Percentiles rank a stretch among this genome's conserved stretches.
Conservation (phyloP, 1,284 basidiomycete species). For the Hemileia vastatrix region DNA sequence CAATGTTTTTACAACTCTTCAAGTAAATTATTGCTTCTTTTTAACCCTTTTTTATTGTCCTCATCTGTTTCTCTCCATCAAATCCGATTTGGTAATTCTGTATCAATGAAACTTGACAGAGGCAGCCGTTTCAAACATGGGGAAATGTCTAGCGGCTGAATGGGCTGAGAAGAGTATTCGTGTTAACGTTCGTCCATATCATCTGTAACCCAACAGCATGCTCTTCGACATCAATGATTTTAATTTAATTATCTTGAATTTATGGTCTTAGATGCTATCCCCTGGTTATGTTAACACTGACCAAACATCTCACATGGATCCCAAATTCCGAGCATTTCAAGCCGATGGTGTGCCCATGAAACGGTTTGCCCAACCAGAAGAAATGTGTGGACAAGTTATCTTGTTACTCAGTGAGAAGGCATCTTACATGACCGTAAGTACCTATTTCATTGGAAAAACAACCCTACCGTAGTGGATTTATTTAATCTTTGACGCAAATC, state of each 20-base stretch:
- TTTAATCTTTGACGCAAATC: background rate
- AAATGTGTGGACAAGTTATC: conserved; percentile 41
- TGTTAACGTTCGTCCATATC: conserved; percentile 39
- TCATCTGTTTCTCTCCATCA: background rate
- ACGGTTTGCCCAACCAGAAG: conserved; percentile 41
- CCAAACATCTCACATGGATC: conserved; percentile 43
- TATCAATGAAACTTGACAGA: too few relatives aligned
- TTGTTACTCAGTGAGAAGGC: conserved; percentile 39
- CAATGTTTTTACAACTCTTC: conserved; percentile 21
- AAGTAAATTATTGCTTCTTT: background rate
- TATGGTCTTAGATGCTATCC: conserved; percentile 8
- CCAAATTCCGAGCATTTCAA: conserved; percentile 41
- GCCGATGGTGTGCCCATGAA: conserved; percentile 39
- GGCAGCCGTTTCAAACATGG: conserved; percentile 42
- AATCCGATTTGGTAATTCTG: conserved; percentile 26
- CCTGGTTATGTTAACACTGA: conserved; percentile 39
- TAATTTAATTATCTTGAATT: background rate
- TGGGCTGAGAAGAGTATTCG: conserved; percentile 42
- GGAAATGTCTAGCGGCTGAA: conserved; percentile 44
- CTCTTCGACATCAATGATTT: background rate
- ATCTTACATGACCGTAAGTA: conserved; percentile 18
- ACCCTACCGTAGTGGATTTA: background rate
- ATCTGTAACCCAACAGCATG: conserved; percentile 25
- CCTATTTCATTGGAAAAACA: background rate
- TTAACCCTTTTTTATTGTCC: background rate